A percentile compares a stretch with the other conserved stretches of the same genome.
These are phyloP conservation scores for Paspalum vaginatum DNA, from an alignment of 176 grass and related monocot species.

Conservation along the genomic window DNA sequence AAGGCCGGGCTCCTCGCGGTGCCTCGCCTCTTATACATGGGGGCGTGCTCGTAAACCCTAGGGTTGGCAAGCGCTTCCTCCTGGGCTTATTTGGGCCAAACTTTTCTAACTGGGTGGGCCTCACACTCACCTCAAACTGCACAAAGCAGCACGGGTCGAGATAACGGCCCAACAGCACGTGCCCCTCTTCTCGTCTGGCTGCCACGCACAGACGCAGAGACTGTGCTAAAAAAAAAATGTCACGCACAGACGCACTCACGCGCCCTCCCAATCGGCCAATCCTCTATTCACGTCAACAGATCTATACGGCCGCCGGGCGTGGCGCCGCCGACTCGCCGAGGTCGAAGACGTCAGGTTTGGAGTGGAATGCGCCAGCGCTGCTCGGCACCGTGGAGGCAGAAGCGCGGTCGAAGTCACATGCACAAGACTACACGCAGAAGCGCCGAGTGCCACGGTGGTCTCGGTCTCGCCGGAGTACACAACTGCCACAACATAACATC, in stretches of 20 bases:
- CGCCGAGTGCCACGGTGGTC: not conserved
- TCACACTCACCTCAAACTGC: too few relatives aligned
- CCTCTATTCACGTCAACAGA: too few relatives aligned
- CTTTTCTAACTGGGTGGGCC: too few relatives aligned
- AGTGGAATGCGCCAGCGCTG: not conserved
- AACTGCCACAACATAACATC: not conserved
- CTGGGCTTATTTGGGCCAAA: not conserved
- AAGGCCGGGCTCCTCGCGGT: not conserved
- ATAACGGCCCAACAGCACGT: not conserved
- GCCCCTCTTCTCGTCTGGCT: too few relatives aligned
- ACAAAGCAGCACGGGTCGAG: not conserved
- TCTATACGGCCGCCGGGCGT: too few relatives aligned
- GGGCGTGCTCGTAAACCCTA: conserved; percentile 49
- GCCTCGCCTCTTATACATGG: conserved; percentile 31
- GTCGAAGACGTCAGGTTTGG: too few relatives aligned
- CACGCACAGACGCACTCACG: too few relatives aligned
- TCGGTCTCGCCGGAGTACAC: not conserved
- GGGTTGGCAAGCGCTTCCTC: not conserved
- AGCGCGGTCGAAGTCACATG: not conserved
- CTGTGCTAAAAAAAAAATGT: too few relatives aligned
- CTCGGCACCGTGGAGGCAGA: not conserved
- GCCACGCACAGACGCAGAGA: too few relatives aligned
- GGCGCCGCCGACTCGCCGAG: not conserved
- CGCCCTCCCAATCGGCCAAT: too few relatives aligned
- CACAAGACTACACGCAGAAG: not conserved